Base-by-base conservation (phyloP, 768 basidiomycete species). In the Boletus barrowsii region DNA sequence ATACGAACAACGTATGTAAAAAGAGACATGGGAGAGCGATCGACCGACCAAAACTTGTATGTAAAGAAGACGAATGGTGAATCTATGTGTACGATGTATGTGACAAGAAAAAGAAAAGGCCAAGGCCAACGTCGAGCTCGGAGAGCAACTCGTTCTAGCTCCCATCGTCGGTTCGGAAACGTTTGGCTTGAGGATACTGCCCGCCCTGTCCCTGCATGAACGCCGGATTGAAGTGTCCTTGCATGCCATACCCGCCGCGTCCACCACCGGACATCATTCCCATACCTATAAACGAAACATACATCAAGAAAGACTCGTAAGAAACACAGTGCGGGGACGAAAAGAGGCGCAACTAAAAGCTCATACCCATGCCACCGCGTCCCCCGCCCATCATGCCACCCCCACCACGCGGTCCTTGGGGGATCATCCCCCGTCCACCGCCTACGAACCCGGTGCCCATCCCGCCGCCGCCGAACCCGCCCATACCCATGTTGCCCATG, bases 161-260 rank as follows among this genome's bases (percentile, higher is more conserved):
- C 60, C 75, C 77, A 42, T 82, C 82, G 51, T 84, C 83, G 47
- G 72, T 68, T 54, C 83, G 76, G 66, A 77, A 82, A 32, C 83
- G 72, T 61, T 84, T 84, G 59, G 80, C 75, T 30, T 75, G 76
- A 39, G 67, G 73, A 56, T 69, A 73, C 54, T 72, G 71, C 75
- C 77, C 37, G 14, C 73, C 75, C 52, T 74, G 71, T 10, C 67
- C 74, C 63, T 77, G 79, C 76, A 86, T 82, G 67, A 90, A 89
- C 20, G 86, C 83, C 4, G 87, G 86, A 66, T 88, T 88, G 74
- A 86, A 83, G 72, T 89, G 86, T 15, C 86, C 86, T 62, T 77
- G 77, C 58, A 71, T 75, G 56, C 73, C 76, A 67, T 76, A 78
- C 42, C 78, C 78, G 47, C 81, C 78, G 49, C 80, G 58, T 20